These are phyloP conservation scores for Suaeda aralocaspica DNA, from an alignment of 148 eudicot genomes.

Conservation along the genomic window DNA sequence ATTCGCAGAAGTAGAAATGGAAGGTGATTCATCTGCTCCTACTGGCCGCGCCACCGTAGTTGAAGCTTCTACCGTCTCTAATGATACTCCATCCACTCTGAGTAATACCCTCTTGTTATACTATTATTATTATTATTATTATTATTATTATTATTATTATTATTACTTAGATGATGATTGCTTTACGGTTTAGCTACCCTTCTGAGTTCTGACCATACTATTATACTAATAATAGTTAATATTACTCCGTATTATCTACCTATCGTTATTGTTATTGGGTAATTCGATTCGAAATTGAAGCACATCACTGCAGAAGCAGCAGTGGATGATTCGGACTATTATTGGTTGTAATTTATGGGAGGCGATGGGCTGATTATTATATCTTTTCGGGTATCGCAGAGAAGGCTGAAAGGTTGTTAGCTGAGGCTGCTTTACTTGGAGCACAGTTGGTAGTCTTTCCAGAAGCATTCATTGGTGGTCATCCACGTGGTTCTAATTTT, in stretches of 20 bases:
- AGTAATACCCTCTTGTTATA: slow-evolving; percentile 28
- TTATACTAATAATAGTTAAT: no score
- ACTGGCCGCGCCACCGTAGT: slow-evolving; percentile 93
- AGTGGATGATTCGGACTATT: no score
- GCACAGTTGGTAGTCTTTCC: slow-evolving; percentile 91
- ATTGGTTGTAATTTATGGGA: no score
- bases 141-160: no score
- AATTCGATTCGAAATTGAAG: no score
- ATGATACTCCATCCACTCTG: slow-evolving; percentile 87
- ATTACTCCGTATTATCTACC: no score
- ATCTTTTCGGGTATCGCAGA: slow-evolving; percentile 36
- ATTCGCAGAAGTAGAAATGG: slow-evolving; percentile 82
- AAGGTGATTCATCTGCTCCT: slow-evolving; percentile 42
- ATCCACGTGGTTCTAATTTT: slow-evolving; percentile 88
- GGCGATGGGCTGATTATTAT: background rate
- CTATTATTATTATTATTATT: background rate
- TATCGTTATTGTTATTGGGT: no score
- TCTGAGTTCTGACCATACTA: no score
- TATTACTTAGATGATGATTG: no score
- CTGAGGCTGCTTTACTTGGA: slow-evolving; percentile 86
- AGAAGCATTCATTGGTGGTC: slow-evolving; percentile 93
- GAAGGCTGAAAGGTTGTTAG: slow-evolving; percentile 87
- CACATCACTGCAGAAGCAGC: no score
- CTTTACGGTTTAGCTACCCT: no score
- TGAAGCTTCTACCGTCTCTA: slow-evolving; percentile 88